Evolutionary conservation across 2,329 filamentous ascomycete species (phyloP), one percentile per base, ranked within the genome.

Genomic region (Penicillium sp.): DNA sequence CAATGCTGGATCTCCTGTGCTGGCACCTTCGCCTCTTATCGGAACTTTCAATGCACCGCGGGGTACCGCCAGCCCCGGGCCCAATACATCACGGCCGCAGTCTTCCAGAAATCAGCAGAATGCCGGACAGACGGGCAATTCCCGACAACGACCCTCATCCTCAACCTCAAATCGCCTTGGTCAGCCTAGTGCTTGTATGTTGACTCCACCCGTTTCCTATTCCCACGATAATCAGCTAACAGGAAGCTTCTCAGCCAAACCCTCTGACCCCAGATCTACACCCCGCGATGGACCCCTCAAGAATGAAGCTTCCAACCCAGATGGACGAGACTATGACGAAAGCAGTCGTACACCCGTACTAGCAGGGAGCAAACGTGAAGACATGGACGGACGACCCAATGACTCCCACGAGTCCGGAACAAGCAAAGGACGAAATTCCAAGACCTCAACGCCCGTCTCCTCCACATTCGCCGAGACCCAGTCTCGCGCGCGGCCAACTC

Each of bases 91-190:
- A 47, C 80, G 85, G 35, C 84, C 87, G 10, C 76, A 80, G 41
- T 83, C 84, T 4, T 82, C 85, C 5, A 81, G 88, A 56, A 81
- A 82, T 29, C 82, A 89, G 60, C 87, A 89, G 63, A 90, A 86
- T 61, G 87, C 86, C 13, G 78, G 80, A 44, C 79, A 81, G 47
- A 77, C 79, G n/a, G 72, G 69, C 42, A 71, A 72, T 27, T 82
- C 67, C 29, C 73, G 73, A 36, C 73, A 87, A 41, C 74, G 80
- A 28, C 79, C 82, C 2, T 69, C 77, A 4, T 81, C 84, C 1
- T 79, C 81, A 2, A 74, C 79, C 9, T 79, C 83, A 3, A 83
- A 74, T 55, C 85, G 82, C 54, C 52, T 65, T 23, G 70, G 39
- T 20, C 51, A 56, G 22, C 27, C 76, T 13, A 86, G 81, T 60